Evolutionary conservation across 192 early-diverging fungal species (phyloP), one percentile per base, ranked within the genome.

Genomic region (Coemansia sp.): DNA sequence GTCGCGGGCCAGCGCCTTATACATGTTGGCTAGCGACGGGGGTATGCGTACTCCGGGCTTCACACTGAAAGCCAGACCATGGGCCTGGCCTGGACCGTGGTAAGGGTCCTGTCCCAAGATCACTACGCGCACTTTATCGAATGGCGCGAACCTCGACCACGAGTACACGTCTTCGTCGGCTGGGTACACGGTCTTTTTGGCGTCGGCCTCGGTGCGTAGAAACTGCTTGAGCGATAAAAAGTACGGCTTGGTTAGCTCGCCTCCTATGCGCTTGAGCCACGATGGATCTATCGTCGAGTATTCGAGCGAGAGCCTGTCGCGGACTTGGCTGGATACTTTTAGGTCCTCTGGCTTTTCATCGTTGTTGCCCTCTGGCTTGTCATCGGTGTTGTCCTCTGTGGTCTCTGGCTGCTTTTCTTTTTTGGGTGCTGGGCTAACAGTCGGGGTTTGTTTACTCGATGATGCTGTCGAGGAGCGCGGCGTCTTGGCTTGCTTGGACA

Each of bases 1-100:
- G 69, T 96, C 95, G 33, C 49, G 76, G 39, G 89, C 73, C 11
- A 98, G 76, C 34, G 89, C 93, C 69, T 89, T 91, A 83, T 91
- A 98, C 74, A 98, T 98, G 81, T 98, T 98, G 29, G 88, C 68
- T 33, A 98, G 87, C 13, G 95, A 96, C 36, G 96, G 97, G 36
- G 97, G 97, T 7, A 78, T 68, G 6, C 66, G 72, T 1, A 98
- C 91, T 5, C 90, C 90, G 40, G 90, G 89, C 40, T 84, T 75
- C 44, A 98, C 97, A 69, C 94, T 95, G 73, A 98, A 97, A 73
- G 92, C 94, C 38, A 97, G 83, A 2, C 95, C 96, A 68, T 96
- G 95, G 5, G 96, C 95, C 76, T 95, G 94, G 52, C 83, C 84
- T 0, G 87, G 83, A 0, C 89, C 89, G 78, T 91, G 95, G 89